Percentiles rank a stretch among this genome's conserved stretches.
These are phyloP conservation scores for Emergomyces pasteurianus DNA, from an alignment of 2,329 filamentous ascomycete species.

Conservation along the genomic window DNA sequence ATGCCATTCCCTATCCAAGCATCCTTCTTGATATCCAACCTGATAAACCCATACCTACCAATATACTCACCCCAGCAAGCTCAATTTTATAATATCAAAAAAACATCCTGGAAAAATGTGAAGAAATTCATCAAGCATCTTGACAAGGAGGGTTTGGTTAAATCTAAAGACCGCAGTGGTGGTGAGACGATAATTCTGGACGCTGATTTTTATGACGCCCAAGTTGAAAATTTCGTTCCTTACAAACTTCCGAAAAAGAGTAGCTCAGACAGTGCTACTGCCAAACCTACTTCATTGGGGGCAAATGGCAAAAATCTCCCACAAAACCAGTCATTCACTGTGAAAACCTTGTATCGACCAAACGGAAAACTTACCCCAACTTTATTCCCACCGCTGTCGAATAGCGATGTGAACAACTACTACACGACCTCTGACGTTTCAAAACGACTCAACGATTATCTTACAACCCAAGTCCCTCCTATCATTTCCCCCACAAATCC, in stretches of 20 bases:
- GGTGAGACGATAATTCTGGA: slow-evolving; percentile 53
- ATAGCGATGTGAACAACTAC: slow-evolving; percentile 40
- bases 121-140: slow-evolving; percentile 58
- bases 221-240: slow-evolving; percentile 45
- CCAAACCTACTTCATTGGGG: slow-evolving; percentile 15
- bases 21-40: slow-evolving; percentile 50
- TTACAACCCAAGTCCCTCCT: slow-evolving; percentile 41
- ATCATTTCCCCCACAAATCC: slow-evolving; percentile 47
- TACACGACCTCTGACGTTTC: slow-evolving; percentile 51
- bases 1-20: slow-evolving; percentile 52
- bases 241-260: slow-evolving; percentile 47
- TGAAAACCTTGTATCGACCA: slow-evolving; percentile 45
- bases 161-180: slow-evolving; percentile 52
- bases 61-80: slow-evolving; percentile 44
- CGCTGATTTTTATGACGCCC: slow-evolving; percentile 49
- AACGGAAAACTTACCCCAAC: slow-evolving; percentile 46
- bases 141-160: slow-evolving; percentile 52
- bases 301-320: slow-evolving; percentile 26
- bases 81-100: slow-evolving; percentile 54
- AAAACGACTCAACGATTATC: slow-evolving; percentile 44
- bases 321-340: slow-evolving; percentile 31
- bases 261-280: slow-evolving; percentile 18
- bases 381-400: slow-evolving; percentile 36
- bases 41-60: slow-evolving; percentile 56
- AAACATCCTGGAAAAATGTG: slow-evolving; percentile 58